Percentiles rank a stretch among this genome's conserved stretches.
Evolutionary conservation across 169 alveolate genomes (phyloP).

Genomic region (Eimeria necatrix): DNA sequence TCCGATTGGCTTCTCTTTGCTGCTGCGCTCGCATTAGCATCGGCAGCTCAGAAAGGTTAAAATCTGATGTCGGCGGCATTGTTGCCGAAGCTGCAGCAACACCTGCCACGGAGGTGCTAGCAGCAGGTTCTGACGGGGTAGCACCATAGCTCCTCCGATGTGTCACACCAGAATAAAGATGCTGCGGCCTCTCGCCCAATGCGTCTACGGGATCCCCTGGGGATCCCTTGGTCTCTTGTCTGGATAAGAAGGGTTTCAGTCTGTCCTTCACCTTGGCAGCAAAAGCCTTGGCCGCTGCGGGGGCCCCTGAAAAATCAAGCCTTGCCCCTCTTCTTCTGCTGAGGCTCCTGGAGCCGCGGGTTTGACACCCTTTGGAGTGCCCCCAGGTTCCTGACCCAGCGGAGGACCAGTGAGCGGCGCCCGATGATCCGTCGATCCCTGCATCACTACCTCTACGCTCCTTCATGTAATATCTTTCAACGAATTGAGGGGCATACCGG

Average conservation of each 20-base stretch:
- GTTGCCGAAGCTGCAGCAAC: constrained; percentile 28
- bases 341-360: background rate
- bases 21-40: background rate
- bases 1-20: background rate
- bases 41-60: background rate
- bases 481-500: background rate
- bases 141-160: background rate
- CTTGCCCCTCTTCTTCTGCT: background rate
- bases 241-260: background rate
- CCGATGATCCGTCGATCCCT: background rate
- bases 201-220: background rate
- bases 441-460: background rate
- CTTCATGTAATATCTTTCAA: background rate
- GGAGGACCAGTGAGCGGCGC: background rate
- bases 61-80: background rate
- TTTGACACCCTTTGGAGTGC: no score
- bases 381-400: background rate
- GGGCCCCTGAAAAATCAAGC: constrained; percentile 3
- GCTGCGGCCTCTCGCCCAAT: background rate
- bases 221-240: background rate
- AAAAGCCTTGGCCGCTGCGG: constrained; percentile 59
- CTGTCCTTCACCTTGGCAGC: constrained; percentile 1
- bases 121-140: background rate
- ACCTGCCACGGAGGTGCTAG: background rate
- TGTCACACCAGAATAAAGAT: background rate